These are phyloP conservation scores for Bathelium albidoporum DNA, from an alignment of 495 filamentous ascomycete genomes.

Conservation along the genomic window DNA sequence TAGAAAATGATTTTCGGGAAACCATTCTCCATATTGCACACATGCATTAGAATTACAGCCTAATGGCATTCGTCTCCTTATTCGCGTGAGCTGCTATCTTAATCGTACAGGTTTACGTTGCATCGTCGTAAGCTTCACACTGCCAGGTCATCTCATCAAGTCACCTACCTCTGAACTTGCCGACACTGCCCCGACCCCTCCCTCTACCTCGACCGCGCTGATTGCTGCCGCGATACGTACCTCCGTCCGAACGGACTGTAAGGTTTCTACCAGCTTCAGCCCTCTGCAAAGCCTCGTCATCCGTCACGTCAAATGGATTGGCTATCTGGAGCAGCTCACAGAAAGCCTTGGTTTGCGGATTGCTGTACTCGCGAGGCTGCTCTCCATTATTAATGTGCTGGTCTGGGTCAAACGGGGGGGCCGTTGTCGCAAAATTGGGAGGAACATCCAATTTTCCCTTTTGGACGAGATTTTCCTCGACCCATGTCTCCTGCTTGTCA, in stretches of 20 bases:
- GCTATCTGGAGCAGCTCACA: constrained; percentile 66
- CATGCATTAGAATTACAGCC: background rate
- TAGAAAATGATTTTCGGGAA: no score
- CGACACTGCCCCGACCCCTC: constrained; percentile 9
- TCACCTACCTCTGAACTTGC: background rate
- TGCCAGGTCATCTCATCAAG: background rate
- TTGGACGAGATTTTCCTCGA: constrained; percentile 53
- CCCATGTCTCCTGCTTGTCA: constrained; percentile 57
- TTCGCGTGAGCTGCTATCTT: background rate
- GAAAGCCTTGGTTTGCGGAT: constrained; percentile 68
- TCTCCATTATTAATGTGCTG: constrained; percentile 24
- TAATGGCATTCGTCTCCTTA: background rate
- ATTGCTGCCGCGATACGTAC: constrained; percentile 5
- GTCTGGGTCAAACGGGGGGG: constrained; percentile 51
- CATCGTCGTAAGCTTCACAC: background rate
- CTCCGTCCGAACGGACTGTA: background rate
- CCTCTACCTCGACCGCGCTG: constrained; percentile 18
- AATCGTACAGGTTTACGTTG: background rate
- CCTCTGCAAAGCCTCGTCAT: constrained; percentile 54
- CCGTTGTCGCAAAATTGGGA: constrained; percentile 64
- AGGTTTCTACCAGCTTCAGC: constrained; percentile 24
- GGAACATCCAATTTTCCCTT: constrained; percentile 54
- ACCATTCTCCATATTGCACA: no score
- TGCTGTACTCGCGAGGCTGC: constrained; percentile 66
- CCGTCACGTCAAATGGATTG: constrained; percentile 62